Conservation (phyloP, 129 eudicot species). For the Scalesia atractyloides region DNA sequence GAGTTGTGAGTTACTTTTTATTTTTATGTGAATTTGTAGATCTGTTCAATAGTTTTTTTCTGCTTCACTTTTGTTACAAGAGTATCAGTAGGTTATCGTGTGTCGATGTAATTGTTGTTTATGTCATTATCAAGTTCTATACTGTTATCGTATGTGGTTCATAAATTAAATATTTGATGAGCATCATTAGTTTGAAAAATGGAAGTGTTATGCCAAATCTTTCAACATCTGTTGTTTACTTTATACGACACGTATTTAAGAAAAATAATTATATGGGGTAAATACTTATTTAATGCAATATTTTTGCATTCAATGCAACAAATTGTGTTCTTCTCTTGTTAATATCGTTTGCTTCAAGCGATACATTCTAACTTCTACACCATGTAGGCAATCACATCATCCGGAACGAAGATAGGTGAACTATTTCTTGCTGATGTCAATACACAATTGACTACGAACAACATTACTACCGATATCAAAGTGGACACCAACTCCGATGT, state of each 20-base stretch:
- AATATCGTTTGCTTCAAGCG: no score
- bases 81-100: constrained; percentile 9
- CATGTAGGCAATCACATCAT: constrained; percentile 52
- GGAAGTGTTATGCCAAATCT: background rate
- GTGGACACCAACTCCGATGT: constrained; percentile 62
- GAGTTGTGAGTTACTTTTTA: constrained; percentile 62
- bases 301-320: no score
- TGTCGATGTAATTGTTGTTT: constrained; percentile 16
- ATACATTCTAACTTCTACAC: no score
- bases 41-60: constrained; percentile 18
- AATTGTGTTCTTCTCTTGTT: no score
- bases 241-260: no score
- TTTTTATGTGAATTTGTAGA: constrained; percentile 14
- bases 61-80: constrained; percentile 15
- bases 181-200: background rate
- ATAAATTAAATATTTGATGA: background rate
- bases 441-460: constrained; percentile 50
- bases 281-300: no score
- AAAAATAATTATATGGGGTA: no score
- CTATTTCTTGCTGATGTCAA: constrained; percentile 53
- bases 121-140: constrained; percentile 9
- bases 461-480: constrained; percentile 54
- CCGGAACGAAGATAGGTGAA: constrained; percentile 58
- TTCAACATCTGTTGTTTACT: no score
- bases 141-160: constrained; percentile 5